Percentiles rank a stretch among this genome's conserved stretches.
These are phyloP conservation scores for Lojkania enalia DNA, from an alignment of 2,329 filamentous ascomycete genomes.

Conservation along the genomic window DNA sequence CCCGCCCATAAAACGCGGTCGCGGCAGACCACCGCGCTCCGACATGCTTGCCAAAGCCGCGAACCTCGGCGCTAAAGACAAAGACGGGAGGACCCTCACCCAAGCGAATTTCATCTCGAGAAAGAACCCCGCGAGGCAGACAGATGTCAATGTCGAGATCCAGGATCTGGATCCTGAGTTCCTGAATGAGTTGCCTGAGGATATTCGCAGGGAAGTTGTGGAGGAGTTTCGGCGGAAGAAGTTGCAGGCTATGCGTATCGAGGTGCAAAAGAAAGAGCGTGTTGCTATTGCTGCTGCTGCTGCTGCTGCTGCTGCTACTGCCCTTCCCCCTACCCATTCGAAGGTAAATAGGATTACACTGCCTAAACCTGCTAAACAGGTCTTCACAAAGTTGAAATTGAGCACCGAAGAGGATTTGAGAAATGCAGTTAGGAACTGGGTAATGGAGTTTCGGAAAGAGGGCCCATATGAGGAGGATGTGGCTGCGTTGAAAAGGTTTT, in stretches of 20 bases:
- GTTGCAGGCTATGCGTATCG: constrained; percentile 30
- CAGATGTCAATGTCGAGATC: constrained; percentile 5
- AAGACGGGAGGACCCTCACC: constrained; percentile 53
- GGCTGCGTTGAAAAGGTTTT: constrained; percentile 71
- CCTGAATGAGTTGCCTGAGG: constrained; percentile 79
- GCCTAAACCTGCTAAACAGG: constrained; percentile 58
- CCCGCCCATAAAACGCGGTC: constrained; percentile 68
- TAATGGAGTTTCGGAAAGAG: constrained; percentile 68
- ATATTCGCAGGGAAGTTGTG: constrained; percentile 67
- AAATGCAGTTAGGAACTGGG: constrained; percentile 75
- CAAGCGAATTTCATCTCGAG: constrained; percentile 73
- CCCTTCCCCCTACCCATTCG: constrained; percentile 27
- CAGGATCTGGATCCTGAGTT: constrained; percentile 60
- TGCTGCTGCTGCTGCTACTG: constrained; percentile 33
- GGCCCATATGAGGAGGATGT: constrained; percentile 82
- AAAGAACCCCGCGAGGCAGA: constrained; percentile 27
- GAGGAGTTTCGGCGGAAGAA: constrained; percentile 63
- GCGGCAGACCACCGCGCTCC: constrained; percentile 50
- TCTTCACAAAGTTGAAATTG: constrained; percentile 64
- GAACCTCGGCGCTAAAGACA: constrained; percentile 49
- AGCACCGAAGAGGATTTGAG: constrained; percentile 66
- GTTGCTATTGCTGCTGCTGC: constrained; percentile 9
- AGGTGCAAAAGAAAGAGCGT: constrained; percentile 26
- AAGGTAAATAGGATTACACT: no score
- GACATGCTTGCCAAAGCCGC: constrained; percentile 49